Base-by-base conservation (phyloP, 192 early-diverging fungal species). In the Mortierella claussenii region DNA sequence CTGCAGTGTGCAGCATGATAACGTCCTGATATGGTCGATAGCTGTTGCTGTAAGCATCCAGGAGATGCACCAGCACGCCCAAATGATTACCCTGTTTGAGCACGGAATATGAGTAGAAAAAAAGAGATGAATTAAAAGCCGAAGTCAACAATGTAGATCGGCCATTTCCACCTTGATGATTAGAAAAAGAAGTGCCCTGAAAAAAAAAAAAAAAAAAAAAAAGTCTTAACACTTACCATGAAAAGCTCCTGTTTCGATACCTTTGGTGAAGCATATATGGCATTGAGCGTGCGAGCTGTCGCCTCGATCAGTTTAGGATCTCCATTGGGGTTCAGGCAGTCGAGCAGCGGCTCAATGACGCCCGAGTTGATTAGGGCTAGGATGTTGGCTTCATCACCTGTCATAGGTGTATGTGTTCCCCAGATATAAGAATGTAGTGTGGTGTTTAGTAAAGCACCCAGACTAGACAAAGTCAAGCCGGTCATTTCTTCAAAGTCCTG, bases 221-320 rank as follows among this genome's bases (percentile, higher is more conserved):
- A 13, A 40, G 45, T 47, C 0, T 30, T 10, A 30, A 13, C 1
- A 11, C 55, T 61, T 81, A 88, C 86, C 44, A 61, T 69, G 62
- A 85, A 88, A 0, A 85, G 51, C 36, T 85, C 82, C 42, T 81
- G 73, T 12, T 83, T 81, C 27, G 82, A 79, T n/a, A 81, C 81
- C 17, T 81, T 81, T 20, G 85, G 79, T 11, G 82, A 85, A 18
- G 81, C 83, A 60, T 89, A 88, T 15, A 92, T 86, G 15, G 89
- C 83, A 62, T 89, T 89, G 11, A 93, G 54, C 20, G 91, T 90
- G 28, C 92, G 60, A 10, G 89, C 85, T 11, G 83, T 65, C 1
- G 92, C 89, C 58, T 94, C 92, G 15, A 92, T 79, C 44, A 92
- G 50, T 40, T 84, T 84, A 11, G 83, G 68, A 53, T 82, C 73